Conservation (phyloP, 2,329 filamentous ascomycete species). For the Trichoderma pleuroti region DNA sequence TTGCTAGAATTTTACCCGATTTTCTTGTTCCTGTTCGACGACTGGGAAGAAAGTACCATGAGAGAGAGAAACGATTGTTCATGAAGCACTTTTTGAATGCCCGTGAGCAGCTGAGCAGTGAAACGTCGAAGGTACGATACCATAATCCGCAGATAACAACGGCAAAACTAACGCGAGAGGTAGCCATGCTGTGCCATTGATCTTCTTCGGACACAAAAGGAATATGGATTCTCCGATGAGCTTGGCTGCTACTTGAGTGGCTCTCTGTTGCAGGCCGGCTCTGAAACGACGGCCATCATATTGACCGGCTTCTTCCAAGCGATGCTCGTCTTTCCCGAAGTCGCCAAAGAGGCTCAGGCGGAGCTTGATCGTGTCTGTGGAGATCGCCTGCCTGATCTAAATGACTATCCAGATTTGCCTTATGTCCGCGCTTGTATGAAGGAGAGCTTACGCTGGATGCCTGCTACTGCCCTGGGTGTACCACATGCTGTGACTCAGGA, state of each 20-base stretch:
- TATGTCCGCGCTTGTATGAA: slow-evolving; percentile 31
- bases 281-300: slow-evolving; percentile 11
- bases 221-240: slow-evolving; percentile 4
- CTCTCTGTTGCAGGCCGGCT: slow-evolving; percentile 5
- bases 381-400: slow-evolving; percentile 26
- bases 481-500: slow-evolving; percentile 34
- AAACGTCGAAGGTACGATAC: not conserved
- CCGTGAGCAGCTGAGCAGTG: not conserved
- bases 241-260: slow-evolving; percentile 5
- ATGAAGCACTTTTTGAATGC: slow-evolving; percentile 10
- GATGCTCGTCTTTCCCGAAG: slow-evolving; percentile 26
- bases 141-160: rapidly evolving
- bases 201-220: slow-evolving; percentile 1
- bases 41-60: not conserved
- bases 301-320: slow-evolving; percentile 23
- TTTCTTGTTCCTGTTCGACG: not conserved
- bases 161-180: not conserved
- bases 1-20: not conserved
- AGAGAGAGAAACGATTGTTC: not conserved
- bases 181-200: slow-evolving; percentile 6
- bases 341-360: slow-evolving; percentile 26
- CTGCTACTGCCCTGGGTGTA: slow-evolving; percentile 31
- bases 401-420: slow-evolving; percentile 28
- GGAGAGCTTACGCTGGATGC: slow-evolving; percentile 28
- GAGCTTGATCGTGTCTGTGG: slow-evolving; percentile 31